phyloP scores from a whole-genome alignment of 2,329 filamentous ascomycete genomes.

The Aureobasidium subglaciale region DNA sequence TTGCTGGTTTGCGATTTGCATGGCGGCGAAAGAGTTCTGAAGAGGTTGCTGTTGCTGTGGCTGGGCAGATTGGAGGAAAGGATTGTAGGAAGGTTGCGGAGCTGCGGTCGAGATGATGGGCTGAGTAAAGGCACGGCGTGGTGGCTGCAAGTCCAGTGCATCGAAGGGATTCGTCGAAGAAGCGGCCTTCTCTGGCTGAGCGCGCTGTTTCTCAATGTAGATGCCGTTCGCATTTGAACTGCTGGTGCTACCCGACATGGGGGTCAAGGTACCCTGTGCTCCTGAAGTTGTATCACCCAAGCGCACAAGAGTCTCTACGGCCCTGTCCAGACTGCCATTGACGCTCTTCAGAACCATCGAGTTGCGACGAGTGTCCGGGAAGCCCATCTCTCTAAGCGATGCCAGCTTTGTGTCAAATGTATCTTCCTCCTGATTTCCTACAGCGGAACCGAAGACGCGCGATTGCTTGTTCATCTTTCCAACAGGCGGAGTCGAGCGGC shows the following conservation, averaged over 20 bases:
- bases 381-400: constrained; percentile 83
- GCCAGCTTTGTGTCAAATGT: constrained; percentile 69
- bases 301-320: constrained; percentile 76
- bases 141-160: constrained; percentile 35
- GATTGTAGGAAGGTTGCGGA: constrained; percentile 51
- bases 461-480: constrained; percentile 56
- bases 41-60: constrained; percentile 24
- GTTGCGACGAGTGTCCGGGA: constrained; percentile 75
- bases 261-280: constrained; percentile 24
- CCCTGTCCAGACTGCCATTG: constrained; percentile 75
- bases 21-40: constrained; percentile 55
- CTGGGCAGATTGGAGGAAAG: constrained; percentile 50
- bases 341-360: constrained; percentile 72
- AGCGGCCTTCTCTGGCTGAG: constrained; percentile 21
- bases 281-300: constrained; percentile 63
- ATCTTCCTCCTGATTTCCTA: constrained; percentile 44
- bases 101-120: constrained; percentile 21
- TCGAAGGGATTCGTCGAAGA: constrained; percentile 39
- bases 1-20: constrained; percentile 52
- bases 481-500: constrained; percentile 19
- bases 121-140: constrained; percentile 23
- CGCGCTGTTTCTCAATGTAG: constrained; percentile 33
- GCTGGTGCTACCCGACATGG: constrained; percentile 37
- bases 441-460: constrained; percentile 58
- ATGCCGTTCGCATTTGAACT: constrained; percentile 39